These are phyloP conservation scores for Ogataea dorogensis DNA, from an alignment of 805 yeast genomes.

Conservation along the genomic window DNA sequence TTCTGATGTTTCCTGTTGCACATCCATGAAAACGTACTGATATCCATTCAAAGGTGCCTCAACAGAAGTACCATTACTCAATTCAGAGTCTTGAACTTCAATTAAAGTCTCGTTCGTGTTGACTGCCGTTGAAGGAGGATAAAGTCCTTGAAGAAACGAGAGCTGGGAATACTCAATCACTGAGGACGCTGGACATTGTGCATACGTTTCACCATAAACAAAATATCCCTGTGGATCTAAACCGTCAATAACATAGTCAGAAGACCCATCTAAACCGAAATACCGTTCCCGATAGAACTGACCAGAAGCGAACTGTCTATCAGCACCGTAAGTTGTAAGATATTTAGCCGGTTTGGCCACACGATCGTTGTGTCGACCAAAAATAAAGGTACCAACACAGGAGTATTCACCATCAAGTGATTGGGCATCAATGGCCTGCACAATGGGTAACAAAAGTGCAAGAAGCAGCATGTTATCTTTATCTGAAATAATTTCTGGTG, in stretches of 20 bases:
- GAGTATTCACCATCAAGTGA: conserved; percentile 25
- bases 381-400: conserved; percentile 43
- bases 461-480: too few species aligned
- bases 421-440: conserved; percentile 21
- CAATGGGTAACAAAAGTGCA: conserved; percentile 6
- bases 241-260: conserved; percentile 33
- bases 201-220: conserved; percentile 37
- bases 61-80: conserved; percentile 40
- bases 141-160: conserved; percentile 47
- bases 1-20: conserved; percentile 36
- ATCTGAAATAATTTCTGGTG: too few species aligned
- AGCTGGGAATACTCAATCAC: conserved; percentile 42
- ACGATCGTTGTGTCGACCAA: conserved; percentile 51
- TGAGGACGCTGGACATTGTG: conserved; percentile 36
- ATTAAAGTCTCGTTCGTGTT: conserved; percentile 26
- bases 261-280: conserved; percentile 35
- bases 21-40: conserved; percentile 43
- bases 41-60: conserved; percentile 43
- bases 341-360: conserved; percentile 43
- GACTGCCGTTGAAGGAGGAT: conserved; percentile 40
- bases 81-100: conserved; percentile 31
- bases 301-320: conserved; percentile 39
- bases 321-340: conserved; percentile 45
- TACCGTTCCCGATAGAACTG: conserved; percentile 42
- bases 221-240: conserved; percentile 36